phyloP scores from a whole-genome alignment of 345 rosid species.

The Populus tremula region DNA sequence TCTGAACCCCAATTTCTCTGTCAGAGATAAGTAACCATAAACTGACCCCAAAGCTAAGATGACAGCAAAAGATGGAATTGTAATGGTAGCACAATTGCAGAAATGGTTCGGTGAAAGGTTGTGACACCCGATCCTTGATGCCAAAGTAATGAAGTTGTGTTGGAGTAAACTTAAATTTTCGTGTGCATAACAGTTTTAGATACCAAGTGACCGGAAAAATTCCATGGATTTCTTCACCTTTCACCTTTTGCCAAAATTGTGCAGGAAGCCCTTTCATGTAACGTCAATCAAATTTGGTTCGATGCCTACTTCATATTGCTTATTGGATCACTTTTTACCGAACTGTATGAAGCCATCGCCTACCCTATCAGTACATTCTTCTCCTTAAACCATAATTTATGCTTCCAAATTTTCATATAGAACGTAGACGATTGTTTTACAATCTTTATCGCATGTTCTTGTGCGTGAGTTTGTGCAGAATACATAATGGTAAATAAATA shows the following conservation, averaged over 20 bases:
- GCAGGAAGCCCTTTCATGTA: not conserved
- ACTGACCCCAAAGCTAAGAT: not conserved
- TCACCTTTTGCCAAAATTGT: not conserved
- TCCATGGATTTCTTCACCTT: no score
- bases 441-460: not conserved
- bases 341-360: not conserved
- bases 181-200: not conserved
- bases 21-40: constrained; percentile 17
- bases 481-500: not conserved
- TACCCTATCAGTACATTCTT: not conserved
- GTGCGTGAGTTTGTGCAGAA: not conserved
- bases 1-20: constrained; percentile 32
- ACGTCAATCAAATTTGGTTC: not conserved
- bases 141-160: not conserved
- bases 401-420: not conserved
- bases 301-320: no score
- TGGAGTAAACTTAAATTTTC: not conserved
- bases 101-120: not conserved
- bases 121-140: not conserved
- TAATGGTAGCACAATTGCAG: no score
- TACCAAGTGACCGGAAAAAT: no score
- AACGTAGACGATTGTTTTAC: not conserved
- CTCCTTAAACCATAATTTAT: not conserved
- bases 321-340: not conserved
- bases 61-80: not conserved